These are phyloP conservation scores for Heritiera littoralis DNA, from an alignment of 345 rosid species.

Conservation along the genomic window DNA sequence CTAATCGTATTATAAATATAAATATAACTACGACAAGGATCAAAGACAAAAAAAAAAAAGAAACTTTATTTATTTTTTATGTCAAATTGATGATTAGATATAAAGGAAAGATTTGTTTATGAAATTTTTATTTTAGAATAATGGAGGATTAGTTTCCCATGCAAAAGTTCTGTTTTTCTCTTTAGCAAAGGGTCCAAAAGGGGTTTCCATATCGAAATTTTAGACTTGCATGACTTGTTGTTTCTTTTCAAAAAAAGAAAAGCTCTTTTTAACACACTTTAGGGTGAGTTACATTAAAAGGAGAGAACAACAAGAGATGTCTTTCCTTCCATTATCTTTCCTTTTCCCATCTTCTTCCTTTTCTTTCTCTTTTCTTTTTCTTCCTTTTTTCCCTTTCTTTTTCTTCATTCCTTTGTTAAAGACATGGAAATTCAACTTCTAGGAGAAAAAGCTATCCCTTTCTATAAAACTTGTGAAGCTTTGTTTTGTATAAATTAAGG, in stretches of 20 bases:
- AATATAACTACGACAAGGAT: conserved; percentile 24
- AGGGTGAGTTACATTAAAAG: conserved; percentile 53
- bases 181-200: conserved; percentile 28
- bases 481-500: conserved; percentile 21
- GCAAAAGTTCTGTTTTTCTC: conserved; percentile 41
- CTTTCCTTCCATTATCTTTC: conserved; percentile 33
- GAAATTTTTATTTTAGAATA: conserved; percentile 15
- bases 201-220: conserved; percentile 19
- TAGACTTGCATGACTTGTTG: conserved; percentile 34
- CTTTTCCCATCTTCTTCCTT: neutral
- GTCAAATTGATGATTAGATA: conserved; percentile 25
- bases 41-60: conserved; percentile 25
- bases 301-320: conserved; percentile 46
- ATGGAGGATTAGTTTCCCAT: conserved; percentile 37
- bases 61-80: neutral
- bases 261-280: conserved; percentile 50
- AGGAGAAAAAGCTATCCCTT: conserved; percentile 26
- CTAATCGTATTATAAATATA: neutral
- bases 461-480: conserved; percentile 28
- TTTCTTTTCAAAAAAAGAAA: conserved; percentile 35
- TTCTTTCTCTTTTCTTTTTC: neutral
- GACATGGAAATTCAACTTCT: conserved; percentile 38
- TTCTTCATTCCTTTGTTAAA: conserved; percentile 29
- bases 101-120: conserved; percentile 22
- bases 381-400: neutral